These are phyloP conservation scores for Phenoliferia sp. DNA, from an alignment of 1,284 basidiomycete species.

Conservation along the genomic window DNA sequence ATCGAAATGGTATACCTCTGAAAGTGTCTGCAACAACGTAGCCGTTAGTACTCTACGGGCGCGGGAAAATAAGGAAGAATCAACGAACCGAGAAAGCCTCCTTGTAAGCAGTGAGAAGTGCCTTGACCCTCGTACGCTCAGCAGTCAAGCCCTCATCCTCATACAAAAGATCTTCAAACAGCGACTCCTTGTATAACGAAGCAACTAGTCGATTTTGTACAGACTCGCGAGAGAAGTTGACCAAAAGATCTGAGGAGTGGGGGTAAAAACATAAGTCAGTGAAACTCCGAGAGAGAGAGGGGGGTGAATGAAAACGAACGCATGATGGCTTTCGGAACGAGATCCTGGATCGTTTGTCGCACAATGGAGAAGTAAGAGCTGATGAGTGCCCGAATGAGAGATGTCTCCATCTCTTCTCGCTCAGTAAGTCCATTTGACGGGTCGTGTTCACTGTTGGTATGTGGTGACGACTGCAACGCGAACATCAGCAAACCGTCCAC, in stretches of 20 bases:
- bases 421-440: conserved; percentile 47
- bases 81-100: conserved; percentile 67
- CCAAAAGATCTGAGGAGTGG: conserved; percentile 56
- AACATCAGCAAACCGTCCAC: background rate
- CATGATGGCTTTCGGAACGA: conserved; percentile 80
- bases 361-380: conserved; percentile 94
- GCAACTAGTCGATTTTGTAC: conserved; percentile 95
- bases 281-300: background rate
- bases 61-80: background rate
- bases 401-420: conserved; percentile 64
- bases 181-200: conserved; percentile 74
- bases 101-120: conserved; percentile 91
- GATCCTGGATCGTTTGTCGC: conserved; percentile 91
- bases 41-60: background rate
- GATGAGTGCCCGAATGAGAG: conserved; percentile 89
- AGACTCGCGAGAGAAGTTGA: conserved; percentile 92
- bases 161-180: conserved; percentile 85
- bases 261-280: background rate
- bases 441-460: background rate
- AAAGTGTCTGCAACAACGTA: conserved; percentile 15
- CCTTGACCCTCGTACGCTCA: conserved; percentile 89
- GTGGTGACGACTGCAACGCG: background rate
- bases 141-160: conserved; percentile 94
- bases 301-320: conserved; percentile 9
- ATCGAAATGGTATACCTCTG: conserved; percentile 16